These are phyloP conservation scores for Scytalidium lignicola DNA, from an alignment of 2,329 filamentous ascomycete genomes.

Conservation along the genomic window DNA sequence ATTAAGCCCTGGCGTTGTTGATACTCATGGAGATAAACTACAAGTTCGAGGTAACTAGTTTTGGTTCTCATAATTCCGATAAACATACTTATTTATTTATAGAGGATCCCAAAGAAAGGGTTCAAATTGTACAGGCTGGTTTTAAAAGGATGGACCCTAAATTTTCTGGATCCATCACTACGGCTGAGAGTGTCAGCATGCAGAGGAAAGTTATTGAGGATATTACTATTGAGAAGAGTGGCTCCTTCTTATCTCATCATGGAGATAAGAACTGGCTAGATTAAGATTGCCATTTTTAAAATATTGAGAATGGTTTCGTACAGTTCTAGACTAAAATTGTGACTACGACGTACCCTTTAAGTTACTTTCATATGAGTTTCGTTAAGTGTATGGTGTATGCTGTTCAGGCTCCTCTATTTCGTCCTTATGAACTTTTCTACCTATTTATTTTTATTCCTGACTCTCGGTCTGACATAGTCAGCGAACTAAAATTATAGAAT, in stretches of 20 bases:
- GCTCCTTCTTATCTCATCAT: constrained; percentile 13
- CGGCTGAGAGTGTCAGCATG: constrained; percentile 10
- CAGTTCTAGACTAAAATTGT: too few species aligned
- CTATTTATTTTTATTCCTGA: too few species aligned
- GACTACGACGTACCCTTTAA: too few species aligned
- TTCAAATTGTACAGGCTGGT: background rate
- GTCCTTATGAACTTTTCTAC: too few species aligned
- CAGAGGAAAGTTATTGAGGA: constrained; percentile 16
- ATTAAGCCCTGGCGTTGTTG: constrained; percentile 47
- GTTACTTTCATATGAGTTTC: too few species aligned
- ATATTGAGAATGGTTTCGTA: too few species aligned
- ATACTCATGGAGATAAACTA: constrained; percentile 28
- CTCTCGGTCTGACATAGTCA: too few species aligned
- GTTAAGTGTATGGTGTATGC: too few species aligned
- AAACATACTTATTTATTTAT: constrained; percentile 1
- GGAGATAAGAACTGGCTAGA: constrained; percentile 15
- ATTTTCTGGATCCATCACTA: constrained; percentile 8
- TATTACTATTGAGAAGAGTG: constrained; percentile 12
- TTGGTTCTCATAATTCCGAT: background rate
- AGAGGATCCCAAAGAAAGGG: constrained; percentile 3
- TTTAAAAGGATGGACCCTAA: constrained; percentile 9
- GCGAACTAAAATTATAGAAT: too few species aligned
- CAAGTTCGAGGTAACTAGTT: background rate
- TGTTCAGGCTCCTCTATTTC: too few species aligned
- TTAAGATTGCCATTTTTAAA: too few species aligned